Base-by-base conservation (phyloP, 176 grass and related monocot species). In the Lolium perenne region DNA sequence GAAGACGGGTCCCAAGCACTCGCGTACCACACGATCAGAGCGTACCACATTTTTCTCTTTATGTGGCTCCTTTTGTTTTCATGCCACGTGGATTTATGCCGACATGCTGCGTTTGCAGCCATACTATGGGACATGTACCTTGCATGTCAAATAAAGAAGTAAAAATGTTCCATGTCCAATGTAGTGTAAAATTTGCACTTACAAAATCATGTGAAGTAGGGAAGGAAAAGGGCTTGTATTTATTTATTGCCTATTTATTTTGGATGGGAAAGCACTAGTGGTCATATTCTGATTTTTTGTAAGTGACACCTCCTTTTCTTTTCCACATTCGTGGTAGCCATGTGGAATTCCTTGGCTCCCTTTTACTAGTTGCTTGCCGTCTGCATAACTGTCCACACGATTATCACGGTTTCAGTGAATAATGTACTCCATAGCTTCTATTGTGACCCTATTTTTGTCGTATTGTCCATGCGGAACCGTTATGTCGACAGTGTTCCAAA, bases 401-500 rank as follows among this genome's bases (percentile, higher is more conserved):
- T 25, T 26, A 63, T 26, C 60, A 74, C 45, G 43, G 22, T 51
- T 74, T 26, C 3, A 8, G 22, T 49, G 14, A 53, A 75, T 10
- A 16, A 17, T 23, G 14, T 75, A n/a, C n/a, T n/a, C n/a, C n/a
- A n/a, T n/a, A 26, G 47, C 22, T 47, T 22, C 22, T 50, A 15
- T 51, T 50, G 6, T 51, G 29, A 75, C 12, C 38, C 12, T 16
- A 32, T 35, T 49, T 7, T 2, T 29, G 47, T 17, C 48, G 7
- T 32, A 22, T 4, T 49, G 66, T 57, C 50, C 64, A 38, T 22
- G 65, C 32, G 26, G 13, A 20, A 53, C 5, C 10, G 23, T 74
- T 62, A 23, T 17, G 43, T 66, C 6, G 4, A 76, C 76, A 71
- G 76, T 91, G 38, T 71, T 79, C 59, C 40, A 59, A 87, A 80